Evolutionary conservation across 2,329 filamentous ascomycete species (phyloP), one percentile per base, ranked within the genome.

Genomic region (Metarhizium robertsii): DNA sequence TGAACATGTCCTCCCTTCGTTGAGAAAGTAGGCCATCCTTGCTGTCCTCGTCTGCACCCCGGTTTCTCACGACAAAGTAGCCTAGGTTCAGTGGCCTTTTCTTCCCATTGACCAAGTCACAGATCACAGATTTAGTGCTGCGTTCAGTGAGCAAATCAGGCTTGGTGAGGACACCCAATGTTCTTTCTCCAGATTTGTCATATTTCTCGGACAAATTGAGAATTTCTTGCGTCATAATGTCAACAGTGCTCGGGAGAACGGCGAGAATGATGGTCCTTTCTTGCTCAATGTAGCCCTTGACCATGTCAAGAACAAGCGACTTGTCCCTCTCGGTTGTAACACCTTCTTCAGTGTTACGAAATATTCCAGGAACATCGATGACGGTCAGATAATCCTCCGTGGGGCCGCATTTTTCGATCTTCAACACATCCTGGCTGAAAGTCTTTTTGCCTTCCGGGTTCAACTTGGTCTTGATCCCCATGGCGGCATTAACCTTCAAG

Each of bases 351-450:
- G 48, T 54, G 43, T 54, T 57, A 6, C 73, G 69, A 55, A 81
- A 80, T n/a, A 80, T 76, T 0, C 78, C 79, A 0, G 78, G 78
- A 0, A 81, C 76, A 18, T 81, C 79, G 5, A 80, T 80, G 6
- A 81, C 68, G 0, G 78, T 81, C 6, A 81, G 67, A 16, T 79
- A 73, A 2, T 74, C 63, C 60, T 69, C 74, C 0, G 71, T 51
- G 0, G 78, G 79, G 0, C 78, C 75, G 1, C 65, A 67, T 34
- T 78, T 75, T 53, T 73, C 70, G 0, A 73, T 66, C 0, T 66
- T 65, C n/a, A 73, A 62, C 0, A 73, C 59, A 43, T 80, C 75
- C 4, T 75, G 67, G 34, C 75, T 78, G 51, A 81, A 81, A 0
- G 72, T 59, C 5, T 64, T 59, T 10, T 32, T 18, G 0, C 55